Evolutionary conservation across 2,329 filamentous ascomycete genomes (phyloP), one percentile per base, ranked within the genome.

Genomic region (Fusarium torulosum): DNA sequence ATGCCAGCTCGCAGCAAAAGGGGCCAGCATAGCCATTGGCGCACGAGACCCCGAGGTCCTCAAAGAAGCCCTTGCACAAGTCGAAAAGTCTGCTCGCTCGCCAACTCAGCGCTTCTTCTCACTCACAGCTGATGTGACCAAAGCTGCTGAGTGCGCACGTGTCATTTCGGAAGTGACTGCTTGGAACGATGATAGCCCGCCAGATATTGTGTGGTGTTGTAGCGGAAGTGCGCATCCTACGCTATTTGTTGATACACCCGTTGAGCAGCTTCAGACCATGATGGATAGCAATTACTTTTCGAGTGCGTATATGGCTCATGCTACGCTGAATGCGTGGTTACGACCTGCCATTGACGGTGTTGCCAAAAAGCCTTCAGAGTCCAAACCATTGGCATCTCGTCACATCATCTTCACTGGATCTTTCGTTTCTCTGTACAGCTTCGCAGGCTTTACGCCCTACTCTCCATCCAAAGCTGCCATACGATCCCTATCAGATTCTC

Each of bases 281-380:
- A 68, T 68, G 65, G 65, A 69, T n/a, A 68, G 65, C 4, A 68
- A 68, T 19, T 68, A 68, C 7, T 68, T 68, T 17, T 69, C 65
- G 3, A 69, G 65, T 29, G 65, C 65, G 4, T 68, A 68, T 15
- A 58, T 68, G 65, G 65, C 65, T 1, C 65, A 68, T 41, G 65
- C 65, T 33, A 49, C 65, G 3, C 27, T 68, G 2, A 68, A 69
- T 37, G 41, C 55, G 4, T 68, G 65, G 65, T 7, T 68, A 4
- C 46, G 38, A 7, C 60, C 65, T 38, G 55, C 41, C 4, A 41
- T 55, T 2, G 49, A 64, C 1, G 42, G 37, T 3, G 2, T 2
- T 2, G 3, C 1, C 7, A 62, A 62, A n/a, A 45, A 29, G 6
- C 6, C 4, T 0, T 7, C 35, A 3, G 25, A 51, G 27, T 0